phyloP scores from a whole-genome alignment of 768 basidiomycete species.

The Boletus speciosus region DNA sequence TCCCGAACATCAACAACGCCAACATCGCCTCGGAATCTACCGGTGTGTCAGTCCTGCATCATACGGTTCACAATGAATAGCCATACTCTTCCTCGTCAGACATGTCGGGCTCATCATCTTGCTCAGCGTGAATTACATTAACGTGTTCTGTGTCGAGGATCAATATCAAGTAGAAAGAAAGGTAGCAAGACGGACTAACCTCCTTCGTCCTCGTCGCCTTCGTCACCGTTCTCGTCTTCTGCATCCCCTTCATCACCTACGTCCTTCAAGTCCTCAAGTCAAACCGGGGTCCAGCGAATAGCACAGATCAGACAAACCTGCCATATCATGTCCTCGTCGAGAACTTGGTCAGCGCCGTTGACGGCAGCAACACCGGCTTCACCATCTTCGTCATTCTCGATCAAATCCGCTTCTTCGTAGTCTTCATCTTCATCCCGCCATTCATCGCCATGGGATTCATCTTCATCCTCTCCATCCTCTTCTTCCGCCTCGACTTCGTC shows the following conservation, averaged over 20 bases:
- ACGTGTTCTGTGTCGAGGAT: conserved; percentile 39
- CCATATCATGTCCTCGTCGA: conserved; percentile 55
- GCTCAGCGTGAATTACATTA: conserved; percentile 59
- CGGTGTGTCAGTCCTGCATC: conserved; percentile 14
- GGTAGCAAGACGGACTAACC: conserved; percentile 8
- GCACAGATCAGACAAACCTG: conserved; percentile 39
- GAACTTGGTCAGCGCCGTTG: conserved; percentile 46
- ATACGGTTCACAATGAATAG: conserved; percentile 1
- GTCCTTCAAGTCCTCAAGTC: conserved; percentile 37
- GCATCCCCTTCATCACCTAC: conserved; percentile 53
- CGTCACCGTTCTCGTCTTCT: conserved; percentile 58
- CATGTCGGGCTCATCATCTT: conserved; percentile 58
- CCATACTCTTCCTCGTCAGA: conserved; percentile 68
- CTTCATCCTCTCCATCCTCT: conserved; percentile 57
- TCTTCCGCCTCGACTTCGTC: conserved; percentile 68
- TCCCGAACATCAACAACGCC: conserved; percentile 37
- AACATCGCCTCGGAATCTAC: conserved; percentile 41
- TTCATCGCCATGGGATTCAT: conserved; percentile 40
- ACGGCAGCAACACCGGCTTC: conserved; percentile 47
- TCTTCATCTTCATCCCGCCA: conserved; percentile 58
- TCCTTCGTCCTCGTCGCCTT: conserved; percentile 41
- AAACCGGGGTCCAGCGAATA: conserved; percentile 4
- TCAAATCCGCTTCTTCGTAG: conserved; percentile 58
- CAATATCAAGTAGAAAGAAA: conserved; percentile 1
- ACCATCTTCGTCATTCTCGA: conserved; percentile 59